Evolutionary conservation across 768 basidiomycete species (phyloP).

Genomic region (Amylocystis lapponica): DNA sequence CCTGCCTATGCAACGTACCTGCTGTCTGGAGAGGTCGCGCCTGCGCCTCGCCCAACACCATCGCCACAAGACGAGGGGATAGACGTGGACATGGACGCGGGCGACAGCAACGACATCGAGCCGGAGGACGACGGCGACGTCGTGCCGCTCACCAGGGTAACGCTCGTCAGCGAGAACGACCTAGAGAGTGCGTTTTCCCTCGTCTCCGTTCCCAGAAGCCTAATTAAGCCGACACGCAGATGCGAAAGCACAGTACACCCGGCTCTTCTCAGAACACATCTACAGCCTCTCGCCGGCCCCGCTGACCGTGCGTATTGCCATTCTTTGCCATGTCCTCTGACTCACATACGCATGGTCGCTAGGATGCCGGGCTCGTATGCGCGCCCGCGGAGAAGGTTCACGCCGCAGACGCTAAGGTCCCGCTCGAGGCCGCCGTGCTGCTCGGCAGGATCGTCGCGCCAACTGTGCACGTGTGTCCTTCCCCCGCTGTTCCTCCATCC

Average conservation of each 20-base stretch:
- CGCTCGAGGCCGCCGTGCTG: conserved; percentile 10
- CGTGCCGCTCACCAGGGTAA: conserved; percentile 40
- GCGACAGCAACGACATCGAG: conserved; percentile 21
- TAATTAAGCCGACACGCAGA: conserved; percentile 29
- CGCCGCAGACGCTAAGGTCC: conserved; percentile 25
- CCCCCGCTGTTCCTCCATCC: no score
- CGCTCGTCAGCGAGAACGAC: conserved; percentile 57
- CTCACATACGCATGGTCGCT: background rate
- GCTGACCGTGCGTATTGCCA: conserved; percentile 40
- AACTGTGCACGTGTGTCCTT: conserved; percentile 19
- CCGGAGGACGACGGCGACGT: conserved; percentile 39
- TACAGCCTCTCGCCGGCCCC: conserved; percentile 69
- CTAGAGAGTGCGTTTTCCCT: conserved; percentile 51
- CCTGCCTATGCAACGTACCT: conserved; percentile 64
- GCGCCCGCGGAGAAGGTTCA: conserved; percentile 26
- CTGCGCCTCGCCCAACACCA: conserved; percentile 2
- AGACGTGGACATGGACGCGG: conserved; percentile 36
- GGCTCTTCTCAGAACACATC: conserved; percentile 52
- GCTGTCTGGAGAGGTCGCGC: conserved; percentile 49
- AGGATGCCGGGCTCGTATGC: conserved; percentile 44
- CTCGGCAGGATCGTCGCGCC: conserved; percentile 24
- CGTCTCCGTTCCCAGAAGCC: background rate
- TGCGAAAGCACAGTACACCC: conserved; percentile 45
- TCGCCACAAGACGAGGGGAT: conserved; percentile 18
- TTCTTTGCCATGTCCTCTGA: background rate